phyloP scores from a whole-genome alignment of 129 eudicot species.

The Saposhnikovia divaricata region DNA sequence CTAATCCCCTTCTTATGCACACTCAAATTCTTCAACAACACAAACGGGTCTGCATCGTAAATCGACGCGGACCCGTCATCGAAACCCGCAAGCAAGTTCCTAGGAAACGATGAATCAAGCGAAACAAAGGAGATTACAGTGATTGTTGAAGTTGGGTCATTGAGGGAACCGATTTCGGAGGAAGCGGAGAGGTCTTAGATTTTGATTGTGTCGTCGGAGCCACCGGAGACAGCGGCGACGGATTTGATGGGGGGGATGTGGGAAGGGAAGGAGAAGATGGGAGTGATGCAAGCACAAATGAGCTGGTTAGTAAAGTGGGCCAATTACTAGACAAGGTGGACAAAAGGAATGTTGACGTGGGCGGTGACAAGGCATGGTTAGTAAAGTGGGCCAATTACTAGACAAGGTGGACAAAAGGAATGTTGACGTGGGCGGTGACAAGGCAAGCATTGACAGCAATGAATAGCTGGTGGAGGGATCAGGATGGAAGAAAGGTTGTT shows the following conservation, averaged over 20 bases:
- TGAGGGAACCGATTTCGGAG: conserved; percentile 68
- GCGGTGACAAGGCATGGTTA: no score
- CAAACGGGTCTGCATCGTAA: conserved; percentile 84
- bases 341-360: no score
- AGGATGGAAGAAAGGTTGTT: no score
- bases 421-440: no score
- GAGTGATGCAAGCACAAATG: no score
- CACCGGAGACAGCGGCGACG: conserved; percentile 85
- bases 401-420: no score
- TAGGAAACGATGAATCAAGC: conserved; percentile 52
- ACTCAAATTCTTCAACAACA: conserved; percentile 47
- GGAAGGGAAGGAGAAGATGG: conserved; percentile 84
- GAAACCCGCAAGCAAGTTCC: conserved; percentile 55
- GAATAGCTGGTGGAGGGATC: no score
- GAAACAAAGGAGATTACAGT: conserved; percentile 55
- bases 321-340: no score
- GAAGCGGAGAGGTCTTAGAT: conserved; percentile 81
- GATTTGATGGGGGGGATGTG: conserved; percentile 78
- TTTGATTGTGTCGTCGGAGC: conserved; percentile 83
- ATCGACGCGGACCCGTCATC: conserved; percentile 69
- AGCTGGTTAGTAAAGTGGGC: no score
- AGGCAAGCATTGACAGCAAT: no score
- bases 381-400: no score
- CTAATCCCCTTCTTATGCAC: conserved; percentile 60
- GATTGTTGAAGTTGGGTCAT: conserved; percentile 56